Evolutionary conservation across 176 grass and related monocot genomes (phyloP), one percentile per base, ranked within the genome.

Genomic region (Alopecurus myosuroides): DNA sequence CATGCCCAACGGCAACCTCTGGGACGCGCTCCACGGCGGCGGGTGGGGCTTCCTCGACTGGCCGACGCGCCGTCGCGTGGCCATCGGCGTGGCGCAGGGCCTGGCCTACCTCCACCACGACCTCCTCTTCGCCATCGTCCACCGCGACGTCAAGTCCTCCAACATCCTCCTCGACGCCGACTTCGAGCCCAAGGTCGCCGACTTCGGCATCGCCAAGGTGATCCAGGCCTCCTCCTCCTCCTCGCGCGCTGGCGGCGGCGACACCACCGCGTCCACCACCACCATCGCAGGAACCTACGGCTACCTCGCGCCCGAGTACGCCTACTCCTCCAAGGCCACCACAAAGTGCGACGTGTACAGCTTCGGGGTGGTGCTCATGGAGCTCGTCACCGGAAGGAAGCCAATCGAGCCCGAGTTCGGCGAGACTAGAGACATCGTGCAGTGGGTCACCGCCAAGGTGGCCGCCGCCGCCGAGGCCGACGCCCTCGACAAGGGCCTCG

Each of bases 1-100:
- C 89, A 98, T 98, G 95, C 91, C 91, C 55, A 98, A 98, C 51
- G 95, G 95, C 58, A 98, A 96, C 84, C 90, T 98, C 1, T 96
- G 91, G 93, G 97, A 96, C 63, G 88, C 93, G 53, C 91, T 98
- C 36, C 97, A 98, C 89, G 85, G 83, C 14, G 80, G 86, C 25
- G 41, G 60, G 42, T 84, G 91, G 40, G 88, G 86, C 49, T 92
- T 86, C 81, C 82, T 94, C 5, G 89, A 98, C 85, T 99, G 97
- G 97, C 88, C 87, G 31, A 95, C 89, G 28, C 85, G 97, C 35
- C 97, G 90, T 76, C 85, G 90, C 28, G 89, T 99, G 4, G 93
- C 97, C 0, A 17, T 96, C 3, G 93, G 97, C 53, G 86, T 95
- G 15, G 97, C 97, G 17, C 97, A 95, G 66, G 97, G 97, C 23